Evolutionary conservation across 1,139 yeast genomes (phyloP).

Genomic region (Geotrichum candidum): DNA sequence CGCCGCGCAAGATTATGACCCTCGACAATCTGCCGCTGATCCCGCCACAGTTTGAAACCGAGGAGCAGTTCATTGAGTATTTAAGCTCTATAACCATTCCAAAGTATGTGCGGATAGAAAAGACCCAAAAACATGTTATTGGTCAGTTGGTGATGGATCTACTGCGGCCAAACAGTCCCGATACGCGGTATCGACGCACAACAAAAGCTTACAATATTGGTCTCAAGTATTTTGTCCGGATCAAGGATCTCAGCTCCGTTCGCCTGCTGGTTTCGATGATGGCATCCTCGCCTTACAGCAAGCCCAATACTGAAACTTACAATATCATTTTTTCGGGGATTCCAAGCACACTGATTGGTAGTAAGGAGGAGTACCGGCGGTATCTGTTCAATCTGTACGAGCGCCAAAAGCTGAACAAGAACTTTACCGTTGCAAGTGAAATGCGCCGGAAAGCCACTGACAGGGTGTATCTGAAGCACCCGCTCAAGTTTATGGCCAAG

Average conservation of each 20-base stretch:
- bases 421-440: constrained; percentile 21
- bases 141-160: constrained; percentile 33
- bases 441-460: constrained; percentile 26
- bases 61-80: constrained; percentile 16
- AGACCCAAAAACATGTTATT: constrained; percentile 17
- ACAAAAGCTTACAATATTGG: constrained; percentile 41
- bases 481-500: constrained; percentile 19
- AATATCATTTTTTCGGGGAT: constrained; percentile 35
- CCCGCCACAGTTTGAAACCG: constrained; percentile 18
- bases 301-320: constrained; percentile 42
- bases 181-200: constrained; percentile 35
- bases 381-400: constrained; percentile 11
- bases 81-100: constrained; percentile 14
- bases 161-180: constrained; percentile 39
- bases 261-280: constrained; percentile 41
- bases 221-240: constrained; percentile 39
- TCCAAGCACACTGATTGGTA: constrained; percentile 10
- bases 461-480: constrained; percentile 26
- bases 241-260: constrained; percentile 40
- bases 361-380: constrained; percentile 12
- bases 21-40: constrained; percentile 16
- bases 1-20: constrained; percentile 3
- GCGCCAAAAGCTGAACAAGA: background rate
- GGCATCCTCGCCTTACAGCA: constrained; percentile 31
- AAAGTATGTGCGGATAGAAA: constrained; percentile 15